phyloP scores from a whole-genome alignment of 2,329 filamentous ascomycete species.

The Metarhizium rileyi region DNA sequence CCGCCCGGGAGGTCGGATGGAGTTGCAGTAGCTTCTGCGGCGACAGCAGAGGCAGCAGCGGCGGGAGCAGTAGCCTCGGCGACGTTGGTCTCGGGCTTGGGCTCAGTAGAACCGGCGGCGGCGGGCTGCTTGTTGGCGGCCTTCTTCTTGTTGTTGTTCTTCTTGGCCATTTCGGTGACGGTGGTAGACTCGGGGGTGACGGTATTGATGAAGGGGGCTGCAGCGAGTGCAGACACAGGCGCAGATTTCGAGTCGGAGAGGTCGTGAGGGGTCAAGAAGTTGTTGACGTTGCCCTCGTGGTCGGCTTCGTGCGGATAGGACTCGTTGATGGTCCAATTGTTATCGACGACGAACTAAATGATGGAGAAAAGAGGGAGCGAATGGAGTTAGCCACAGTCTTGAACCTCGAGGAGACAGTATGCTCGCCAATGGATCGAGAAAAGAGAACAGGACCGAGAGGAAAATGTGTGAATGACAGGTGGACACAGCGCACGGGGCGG shows the following conservation, averaged over 20 bases:
- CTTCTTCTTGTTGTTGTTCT: slow-evolving; percentile 43
- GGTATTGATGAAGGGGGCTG: slow-evolving; percentile 51
- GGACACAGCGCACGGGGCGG: slow-evolving; percentile 7
- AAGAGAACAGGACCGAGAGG: slow-evolving; percentile 1
- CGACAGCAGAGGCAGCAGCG: background rate
- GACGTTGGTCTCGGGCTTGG: background rate
- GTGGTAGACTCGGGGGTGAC: slow-evolving; percentile 64
- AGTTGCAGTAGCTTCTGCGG: slow-evolving; percentile 14
- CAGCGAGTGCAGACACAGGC: slow-evolving; percentile 12
- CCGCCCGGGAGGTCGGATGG: slow-evolving; percentile 32
- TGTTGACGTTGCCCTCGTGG: slow-evolving; percentile 79
- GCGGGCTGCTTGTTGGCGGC: slow-evolving; percentile 9
- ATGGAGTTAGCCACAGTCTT: slow-evolving; percentile 9
- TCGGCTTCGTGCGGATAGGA: slow-evolving; percentile 75
- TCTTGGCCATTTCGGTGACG: slow-evolving; percentile 45
- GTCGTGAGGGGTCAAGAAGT: slow-evolving; percentile 71
- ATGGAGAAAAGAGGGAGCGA: slow-evolving; percentile 8
- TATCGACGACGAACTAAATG: slow-evolving; percentile 85
- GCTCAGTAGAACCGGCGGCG: slow-evolving; percentile 6
- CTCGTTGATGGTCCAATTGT: slow-evolving; percentile 76
- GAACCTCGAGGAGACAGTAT: slow-evolving; percentile 1
- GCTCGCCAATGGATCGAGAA: slow-evolving; percentile 6
- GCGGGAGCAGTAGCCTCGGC: background rate
- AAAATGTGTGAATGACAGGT: slow-evolving; percentile 11
- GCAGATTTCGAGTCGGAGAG: slow-evolving; percentile 36